Percentiles rank a stretch among this genome's conserved stretches.
Evolutionary conservation across 139 green algal species (phyloP).

Genomic region (Diplosphaera chodatii): DNA sequence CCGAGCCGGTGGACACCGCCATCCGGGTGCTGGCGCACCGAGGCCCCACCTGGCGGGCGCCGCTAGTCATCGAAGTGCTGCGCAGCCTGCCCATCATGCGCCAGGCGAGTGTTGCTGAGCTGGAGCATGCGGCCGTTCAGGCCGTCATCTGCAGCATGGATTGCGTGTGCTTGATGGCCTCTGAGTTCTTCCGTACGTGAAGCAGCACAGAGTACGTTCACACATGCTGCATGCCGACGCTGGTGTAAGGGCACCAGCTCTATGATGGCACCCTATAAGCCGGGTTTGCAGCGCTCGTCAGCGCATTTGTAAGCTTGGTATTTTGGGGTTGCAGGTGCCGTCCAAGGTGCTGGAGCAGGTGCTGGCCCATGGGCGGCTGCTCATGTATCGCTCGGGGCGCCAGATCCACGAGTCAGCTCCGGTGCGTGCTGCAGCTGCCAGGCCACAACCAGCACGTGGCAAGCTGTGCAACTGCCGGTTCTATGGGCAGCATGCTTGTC

Average conservation of each 20-base stretch:
- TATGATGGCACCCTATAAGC: no score
- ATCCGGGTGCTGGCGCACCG: slow-evolving; percentile 20
- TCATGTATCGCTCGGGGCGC: slow-evolving; percentile 12
- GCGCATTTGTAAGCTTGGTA: no score
- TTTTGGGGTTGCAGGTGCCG: background rate
- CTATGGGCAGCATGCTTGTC: no score
- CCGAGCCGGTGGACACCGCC: slow-evolving; percentile 14
- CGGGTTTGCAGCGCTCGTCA: no score
- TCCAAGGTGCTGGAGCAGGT: slow-evolving; percentile 12
- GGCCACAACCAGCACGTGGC: background rate
- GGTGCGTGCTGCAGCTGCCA: background rate
- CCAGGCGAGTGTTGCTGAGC: slow-evolving; percentile 2
- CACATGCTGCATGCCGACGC: no score
- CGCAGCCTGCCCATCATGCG: slow-evolving; percentile 58
- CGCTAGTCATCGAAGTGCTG: slow-evolving; percentile 45
- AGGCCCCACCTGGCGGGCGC: slow-evolving; percentile 56
- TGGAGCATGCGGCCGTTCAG: no score
- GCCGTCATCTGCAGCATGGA: no score
- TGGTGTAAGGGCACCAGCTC: no score
- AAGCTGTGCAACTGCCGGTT: no score
- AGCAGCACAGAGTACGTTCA: no score
- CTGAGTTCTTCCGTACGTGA: no score
- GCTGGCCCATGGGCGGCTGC: slow-evolving; percentile 19
- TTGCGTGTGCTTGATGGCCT: no score
- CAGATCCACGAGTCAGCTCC: background rate